Conservation (phyloP, 2,329 filamentous ascomycete genomes). For the Albophoma yamanashiensis region DNA sequence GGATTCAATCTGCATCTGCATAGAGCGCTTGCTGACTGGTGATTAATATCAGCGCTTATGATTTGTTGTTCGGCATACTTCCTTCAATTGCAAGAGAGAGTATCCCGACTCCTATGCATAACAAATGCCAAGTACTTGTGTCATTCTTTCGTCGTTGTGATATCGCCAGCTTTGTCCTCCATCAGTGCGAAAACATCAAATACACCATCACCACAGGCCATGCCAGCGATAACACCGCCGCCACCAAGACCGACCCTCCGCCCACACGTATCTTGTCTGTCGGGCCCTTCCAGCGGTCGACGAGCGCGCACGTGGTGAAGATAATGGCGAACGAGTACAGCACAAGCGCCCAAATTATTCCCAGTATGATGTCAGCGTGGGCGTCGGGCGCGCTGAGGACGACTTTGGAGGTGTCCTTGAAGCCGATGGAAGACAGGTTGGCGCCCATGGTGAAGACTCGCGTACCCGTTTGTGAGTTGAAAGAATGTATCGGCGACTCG, state of each 20-base stretch:
- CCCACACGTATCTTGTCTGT: conserved; percentile 20
- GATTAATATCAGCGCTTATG: not conserved
- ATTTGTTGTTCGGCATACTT: no score
- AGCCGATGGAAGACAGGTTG: conserved; percentile 25
- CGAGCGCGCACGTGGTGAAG: conserved; percentile 28
- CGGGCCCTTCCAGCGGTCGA: conserved; percentile 31
- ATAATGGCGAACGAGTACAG: conserved; percentile 29
- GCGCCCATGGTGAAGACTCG: conserved; percentile 19
- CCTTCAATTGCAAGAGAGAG: not conserved
- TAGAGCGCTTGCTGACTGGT: not conserved
- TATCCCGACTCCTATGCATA: not conserved
- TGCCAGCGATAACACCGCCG: conserved; percentile 19
- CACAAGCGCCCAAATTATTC: conserved; percentile 20
- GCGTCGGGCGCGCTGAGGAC: conserved; percentile 20
- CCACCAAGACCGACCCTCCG: conserved; percentile 16
- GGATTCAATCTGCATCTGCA: not conserved
- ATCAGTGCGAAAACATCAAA: conserved; percentile 12
- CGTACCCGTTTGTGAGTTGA: not conserved
- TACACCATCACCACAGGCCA: conserved; percentile 27
- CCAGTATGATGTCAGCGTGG: conserved; percentile 19
- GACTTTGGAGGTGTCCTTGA: conserved; percentile 25
- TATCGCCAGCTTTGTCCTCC: not conserved
- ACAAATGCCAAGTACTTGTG: not conserved
- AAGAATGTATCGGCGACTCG: not conserved
- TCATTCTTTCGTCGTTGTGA: not conserved